Evolutionary conservation across 768 basidiomycete species (phyloP), one percentile per base, ranked within the genome.

Genomic region (Amanita inopinata): DNA sequence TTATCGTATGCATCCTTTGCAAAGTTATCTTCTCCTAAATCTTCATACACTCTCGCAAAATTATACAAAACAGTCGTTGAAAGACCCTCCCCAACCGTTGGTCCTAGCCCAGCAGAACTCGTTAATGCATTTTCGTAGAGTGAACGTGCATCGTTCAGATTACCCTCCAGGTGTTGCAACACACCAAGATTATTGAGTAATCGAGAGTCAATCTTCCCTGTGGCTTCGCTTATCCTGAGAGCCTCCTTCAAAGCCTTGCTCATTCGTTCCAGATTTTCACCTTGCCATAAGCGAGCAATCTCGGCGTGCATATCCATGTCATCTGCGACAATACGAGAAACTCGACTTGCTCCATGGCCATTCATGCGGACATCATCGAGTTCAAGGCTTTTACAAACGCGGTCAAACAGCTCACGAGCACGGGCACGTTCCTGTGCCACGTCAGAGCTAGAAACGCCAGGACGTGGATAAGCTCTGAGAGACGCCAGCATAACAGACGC

Each of bases 231-330:
- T 43, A 85, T 75, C 37, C 76, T 64, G 38, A 83, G 56, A 0
- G 91, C 89, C 38, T 88, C 81, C 47, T 74, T 73, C 40, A 90
- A 71, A 1, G 87, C 84, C 46, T 72, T 78, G 3, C 74, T 65
- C 42, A 84, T 80, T 38, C 82, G 78, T 19, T 87, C 87, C 10
- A 82, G 49, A 54, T 71, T 80, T 46, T 92, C 87, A 2, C 74
- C 80, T 53, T 87, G 84, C 86, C 91, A 97, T 42, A 96, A 59
- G 34, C 80, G 76, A 8, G 90, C 90, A 46, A 97, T 80, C 58
- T 97, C 93, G n/a, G 81, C 64, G 50, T 89, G 83, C 73, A 97
- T 78, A 46, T 94, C 86, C 39, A 84, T 65, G 53, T 99, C 94
- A 10, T 85, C 78, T 0, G 68, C 67, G 37, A 91, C 71, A 15